Percentiles rank a stretch among this genome's conserved stretches.
Evolutionary conservation across 371 early-diverging fungal species (phyloP).

Genomic region (Mucor sp.): DNA sequence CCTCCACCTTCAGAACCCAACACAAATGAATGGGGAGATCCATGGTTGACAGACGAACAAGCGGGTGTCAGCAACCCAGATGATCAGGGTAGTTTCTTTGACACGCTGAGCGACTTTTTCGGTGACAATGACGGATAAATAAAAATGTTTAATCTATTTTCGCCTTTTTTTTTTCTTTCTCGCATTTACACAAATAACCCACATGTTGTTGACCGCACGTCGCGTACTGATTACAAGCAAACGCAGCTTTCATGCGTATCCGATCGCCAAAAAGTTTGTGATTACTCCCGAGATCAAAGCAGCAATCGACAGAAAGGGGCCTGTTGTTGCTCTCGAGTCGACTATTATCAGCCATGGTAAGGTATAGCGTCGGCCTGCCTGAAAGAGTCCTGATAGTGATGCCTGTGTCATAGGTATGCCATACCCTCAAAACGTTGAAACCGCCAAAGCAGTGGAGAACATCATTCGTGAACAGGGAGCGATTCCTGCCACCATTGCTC

Average conservation of each 20-base stretch:
- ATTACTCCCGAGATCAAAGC: conserved; percentile 50
- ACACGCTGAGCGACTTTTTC: conserved; percentile 28
- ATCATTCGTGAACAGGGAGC: conserved; percentile 75
- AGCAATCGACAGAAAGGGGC: conserved; percentile 65
- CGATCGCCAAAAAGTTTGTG: conserved; percentile 11
- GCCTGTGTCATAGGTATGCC: conserved; percentile 86
- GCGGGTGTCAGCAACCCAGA: conserved; percentile 44
- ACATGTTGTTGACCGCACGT: not conserved
- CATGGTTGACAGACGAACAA: conserved; percentile 44
- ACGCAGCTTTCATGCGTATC: conserved; percentile 13
- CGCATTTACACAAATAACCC: not conserved
- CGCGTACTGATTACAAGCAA: not conserved
- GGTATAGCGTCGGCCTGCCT: not conserved
- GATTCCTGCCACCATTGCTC: conserved; percentile 90
- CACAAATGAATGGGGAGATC: conserved; percentile 38
- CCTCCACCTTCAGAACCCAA: conserved; percentile 16
- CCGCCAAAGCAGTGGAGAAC: conserved; percentile 78
- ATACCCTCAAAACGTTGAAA: conserved; percentile 88
- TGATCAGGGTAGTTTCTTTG: conserved; percentile 29
- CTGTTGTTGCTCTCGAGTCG: conserved; percentile 92
- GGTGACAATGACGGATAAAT: conserved; percentile 12
- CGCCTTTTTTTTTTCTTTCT: conserved; percentile 10
- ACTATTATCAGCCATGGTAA: conserved; percentile 93
- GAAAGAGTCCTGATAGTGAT: not conserved
- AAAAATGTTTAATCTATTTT: not conserved